These are phyloP conservation scores for Wickerhamomyces bisporus DNA, from an alignment of 805 yeast genomes.

Conservation along the genomic window DNA sequence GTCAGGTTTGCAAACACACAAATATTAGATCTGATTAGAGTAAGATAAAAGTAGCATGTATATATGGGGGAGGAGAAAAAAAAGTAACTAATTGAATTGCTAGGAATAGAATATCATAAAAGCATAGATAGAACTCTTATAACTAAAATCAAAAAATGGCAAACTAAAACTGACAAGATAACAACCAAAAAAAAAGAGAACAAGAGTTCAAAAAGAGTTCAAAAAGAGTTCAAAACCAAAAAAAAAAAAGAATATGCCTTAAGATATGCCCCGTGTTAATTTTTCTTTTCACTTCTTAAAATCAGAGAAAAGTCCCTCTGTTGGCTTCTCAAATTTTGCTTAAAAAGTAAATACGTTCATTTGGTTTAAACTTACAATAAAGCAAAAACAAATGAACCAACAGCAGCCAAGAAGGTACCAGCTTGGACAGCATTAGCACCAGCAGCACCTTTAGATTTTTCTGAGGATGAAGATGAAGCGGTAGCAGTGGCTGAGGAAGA, in stretches of 20 bases:
- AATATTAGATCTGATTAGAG: too few species aligned
- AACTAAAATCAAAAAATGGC: neutral
- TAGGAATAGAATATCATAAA: too few species aligned
- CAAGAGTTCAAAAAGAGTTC: neutral
- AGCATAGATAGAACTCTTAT: too few species aligned
- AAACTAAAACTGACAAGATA: neutral
- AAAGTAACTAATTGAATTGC: neutral
- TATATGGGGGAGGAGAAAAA: too few species aligned
- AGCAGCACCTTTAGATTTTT: slow-evolving; percentile 30
- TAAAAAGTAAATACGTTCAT: too few species aligned
- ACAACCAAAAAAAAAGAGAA: neutral
- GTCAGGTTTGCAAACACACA: neutral
- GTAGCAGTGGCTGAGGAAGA: slow-evolving; percentile 20
- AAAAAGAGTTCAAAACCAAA: neutral
- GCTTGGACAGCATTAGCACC: slow-evolving; percentile 40
- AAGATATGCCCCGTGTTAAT: too few species aligned
- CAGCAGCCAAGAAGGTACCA: slow-evolving; percentile 44
- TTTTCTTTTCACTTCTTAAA: too few species aligned
- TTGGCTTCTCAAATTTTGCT: too few species aligned
- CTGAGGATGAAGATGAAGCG: slow-evolving; percentile 15
- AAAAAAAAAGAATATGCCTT: too few species aligned
- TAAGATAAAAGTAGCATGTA: too few species aligned
- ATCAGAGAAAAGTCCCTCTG: too few species aligned
- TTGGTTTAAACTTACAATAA: slow-evolving; percentile 41
- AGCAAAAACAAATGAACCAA: slow-evolving; percentile 36